phyloP scores from a whole-genome alignment of 1,284 basidiomycete species.

The Cutaneotrichosporon cutaneum region DNA sequence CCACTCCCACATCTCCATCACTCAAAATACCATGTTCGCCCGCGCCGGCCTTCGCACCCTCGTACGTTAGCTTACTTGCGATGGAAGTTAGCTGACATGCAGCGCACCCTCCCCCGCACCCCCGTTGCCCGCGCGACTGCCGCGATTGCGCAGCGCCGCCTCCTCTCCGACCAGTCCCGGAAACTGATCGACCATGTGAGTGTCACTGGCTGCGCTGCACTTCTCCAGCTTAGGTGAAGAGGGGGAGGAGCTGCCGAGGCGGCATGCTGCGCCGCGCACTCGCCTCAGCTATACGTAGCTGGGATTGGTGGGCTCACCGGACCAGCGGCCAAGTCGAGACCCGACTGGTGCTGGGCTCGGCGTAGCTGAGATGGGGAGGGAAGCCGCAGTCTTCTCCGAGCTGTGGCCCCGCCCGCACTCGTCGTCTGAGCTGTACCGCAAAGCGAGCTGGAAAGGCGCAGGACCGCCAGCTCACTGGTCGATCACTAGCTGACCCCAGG shows the following conservation, averaged over 20 bases:
- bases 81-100: constrained; percentile 29
- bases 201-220: neutral
- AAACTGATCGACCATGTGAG: constrained; percentile 56
- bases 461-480: too few relatives aligned
- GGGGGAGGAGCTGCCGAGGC: constrained; percentile 16
- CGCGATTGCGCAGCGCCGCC: constrained; percentile 45
- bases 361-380: too few relatives aligned
- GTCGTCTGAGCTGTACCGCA: too few relatives aligned
- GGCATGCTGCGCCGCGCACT: too few relatives aligned
- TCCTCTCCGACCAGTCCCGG: constrained; percentile 54
- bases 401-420: too few relatives aligned
- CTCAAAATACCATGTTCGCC: constrained; percentile 42
- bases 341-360: too few relatives aligned
- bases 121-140: constrained; percentile 39
- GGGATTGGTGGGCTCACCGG: too few relatives aligned
- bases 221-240: constrained; percentile 22
- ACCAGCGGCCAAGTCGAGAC: too few relatives aligned
- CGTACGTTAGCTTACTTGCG: constrained; percentile 19
- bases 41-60: constrained; percentile 47
- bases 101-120: constrained; percentile 47
- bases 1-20: neutral
- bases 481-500: constrained; percentile 53
- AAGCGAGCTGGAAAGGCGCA: too few relatives aligned
- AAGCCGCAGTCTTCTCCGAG: too few relatives aligned
- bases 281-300: too few relatives aligned